These are phyloP conservation scores for Sordariomycetes sp. DNA, from an alignment of 2,329 filamentous ascomycete species.

Conservation along the genomic window DNA sequence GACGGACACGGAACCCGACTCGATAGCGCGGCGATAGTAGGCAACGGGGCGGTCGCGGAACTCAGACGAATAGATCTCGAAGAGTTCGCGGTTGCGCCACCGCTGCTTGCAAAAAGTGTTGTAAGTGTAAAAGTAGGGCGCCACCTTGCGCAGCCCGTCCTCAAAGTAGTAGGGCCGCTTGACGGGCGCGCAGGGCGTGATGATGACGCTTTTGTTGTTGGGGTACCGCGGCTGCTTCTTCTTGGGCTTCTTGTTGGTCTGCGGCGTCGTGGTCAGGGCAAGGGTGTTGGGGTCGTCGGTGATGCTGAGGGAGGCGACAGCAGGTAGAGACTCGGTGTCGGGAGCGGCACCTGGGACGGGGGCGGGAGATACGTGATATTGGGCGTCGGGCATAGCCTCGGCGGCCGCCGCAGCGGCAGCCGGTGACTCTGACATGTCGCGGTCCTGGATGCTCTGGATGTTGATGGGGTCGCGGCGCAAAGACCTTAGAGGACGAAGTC, in stretches of 20 bases:
- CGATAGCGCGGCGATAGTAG: slow-evolving; percentile 82
- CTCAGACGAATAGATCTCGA: slow-evolving; percentile 83
- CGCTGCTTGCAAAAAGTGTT: slow-evolving; percentile 90
- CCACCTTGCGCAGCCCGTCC: slow-evolving; percentile 68
- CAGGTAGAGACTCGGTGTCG: not conserved
- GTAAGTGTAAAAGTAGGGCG: slow-evolving; percentile 86
- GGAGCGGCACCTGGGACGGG: not conserved
- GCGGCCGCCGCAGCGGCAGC: slow-evolving; percentile 6
- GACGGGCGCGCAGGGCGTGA: slow-evolving; percentile 25
- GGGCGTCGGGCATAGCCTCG: slow-evolving; percentile 2
- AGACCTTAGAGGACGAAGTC: not conserved
- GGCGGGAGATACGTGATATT: not conserved
- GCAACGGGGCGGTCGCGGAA: slow-evolving; percentile 77
- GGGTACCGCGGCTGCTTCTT: slow-evolving; percentile 4
- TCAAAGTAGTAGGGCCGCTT: slow-evolving; percentile 63
- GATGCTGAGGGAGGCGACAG: slow-evolving; percentile 1
- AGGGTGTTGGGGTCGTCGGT: slow-evolving; percentile 3
- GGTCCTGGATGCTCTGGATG: not conserved
- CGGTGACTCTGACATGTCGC: not conserved
- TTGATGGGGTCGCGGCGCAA: no score
- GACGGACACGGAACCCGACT: slow-evolving; percentile 63
- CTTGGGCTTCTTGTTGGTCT: slow-evolving; percentile 6
- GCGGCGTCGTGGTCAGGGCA: not conserved
- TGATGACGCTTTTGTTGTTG: slow-evolving; percentile 10
- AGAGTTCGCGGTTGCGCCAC: slow-evolving; percentile 69